Base-by-base conservation (phyloP, 257 asterid species). In the Lycium barbarum region DNA sequence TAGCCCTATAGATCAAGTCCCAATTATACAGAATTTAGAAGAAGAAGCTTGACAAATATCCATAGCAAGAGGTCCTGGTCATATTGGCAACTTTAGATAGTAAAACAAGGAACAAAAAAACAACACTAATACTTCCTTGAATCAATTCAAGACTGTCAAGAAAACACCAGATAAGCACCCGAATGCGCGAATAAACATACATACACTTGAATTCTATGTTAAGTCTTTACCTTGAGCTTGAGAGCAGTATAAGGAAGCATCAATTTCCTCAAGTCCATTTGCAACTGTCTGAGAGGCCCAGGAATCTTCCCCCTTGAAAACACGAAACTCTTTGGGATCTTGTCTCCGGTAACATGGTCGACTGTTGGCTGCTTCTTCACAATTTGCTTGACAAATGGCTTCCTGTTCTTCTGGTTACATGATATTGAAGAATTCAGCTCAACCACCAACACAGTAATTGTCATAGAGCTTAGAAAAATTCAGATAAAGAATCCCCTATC, bases 191-290 rank as follows among this genome's bases (percentile, higher is more conserved):
- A 78, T 26, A 33, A 49, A 76, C 63, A 22, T 3, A 4, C 65
- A 59, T 5, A 18, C 66, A n/a, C 5, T 59, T 59, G 66, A 18
- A 59, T 2, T 22, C 17, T 51, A 71, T 8, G 11, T 38, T 14
- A 67, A 81, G n/a, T 33, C 78, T 20, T 22, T 49, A 94, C 99
- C 98, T 89, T 96, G 83, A 96, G 99, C 86, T 93, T 96, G 49
- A 96, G 89, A 84, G 99, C 99, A 84, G 99, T 96, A 85, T 63
- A 94, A 54, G 99, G 99, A 88, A 92, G 97, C 99, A 94, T 96
- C 92, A 93, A 81, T 88, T 96, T 95, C 74, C 99, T 93, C 78
- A 96, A 82, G 89, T 96, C 98, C 93, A 87, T 91, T 90, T 93
- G 93, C 91, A 96, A 83, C 22, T 93, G 94, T 61, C 94, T 86